phyloP scores from a whole-genome alignment of 495 filamentous ascomycete genomes.

The Tuber borchii region DNA sequence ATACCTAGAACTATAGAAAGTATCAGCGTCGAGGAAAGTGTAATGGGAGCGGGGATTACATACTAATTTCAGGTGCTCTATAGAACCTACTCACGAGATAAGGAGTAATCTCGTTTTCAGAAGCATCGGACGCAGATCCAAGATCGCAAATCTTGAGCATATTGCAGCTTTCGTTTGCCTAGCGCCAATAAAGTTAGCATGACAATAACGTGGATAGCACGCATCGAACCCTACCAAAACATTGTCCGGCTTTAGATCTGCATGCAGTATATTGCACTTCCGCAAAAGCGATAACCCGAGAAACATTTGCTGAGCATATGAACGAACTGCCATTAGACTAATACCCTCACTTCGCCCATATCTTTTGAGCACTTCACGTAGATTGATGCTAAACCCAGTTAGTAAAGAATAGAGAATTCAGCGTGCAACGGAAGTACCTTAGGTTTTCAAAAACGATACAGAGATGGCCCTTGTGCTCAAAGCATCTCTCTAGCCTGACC shows the following conservation, averaged over 20 bases:
- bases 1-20: slow-evolving; percentile 63
- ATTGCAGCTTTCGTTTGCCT: slow-evolving; percentile 76
- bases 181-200: slow-evolving; percentile 36
- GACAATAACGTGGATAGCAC: background rate
- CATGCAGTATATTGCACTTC: slow-evolving; percentile 87
- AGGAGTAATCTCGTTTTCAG: slow-evolving; percentile 83
- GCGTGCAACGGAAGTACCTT: slow-evolving; percentile 40
- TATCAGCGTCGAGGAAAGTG: slow-evolving; percentile 1
- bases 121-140: slow-evolving; percentile 82
- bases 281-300: slow-evolving; percentile 75
- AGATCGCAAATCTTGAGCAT: slow-evolving; percentile 91
- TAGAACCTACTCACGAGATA: slow-evolving; percentile 97
- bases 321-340: slow-evolving; percentile 74
- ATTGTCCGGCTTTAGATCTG: slow-evolving; percentile 96
- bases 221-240: slow-evolving; percentile 55
- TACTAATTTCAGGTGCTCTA: slow-evolving; percentile 84
- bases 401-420: slow-evolving; percentile 9
- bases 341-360: slow-evolving; percentile 91
- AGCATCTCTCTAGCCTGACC: slow-evolving; percentile 74
- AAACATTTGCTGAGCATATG: slow-evolving; percentile 92
- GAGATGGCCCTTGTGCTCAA: slow-evolving; percentile 90
- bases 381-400: slow-evolving; percentile 59
- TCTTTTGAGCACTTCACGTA: slow-evolving; percentile 93
- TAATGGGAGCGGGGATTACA: slow-evolving; percentile 7
- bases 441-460: slow-evolving; percentile 97